These are phyloP conservation scores for Paecilomyces variotii DNA, from an alignment of 2,329 filamentous ascomycete species.

Conservation along the genomic window DNA sequence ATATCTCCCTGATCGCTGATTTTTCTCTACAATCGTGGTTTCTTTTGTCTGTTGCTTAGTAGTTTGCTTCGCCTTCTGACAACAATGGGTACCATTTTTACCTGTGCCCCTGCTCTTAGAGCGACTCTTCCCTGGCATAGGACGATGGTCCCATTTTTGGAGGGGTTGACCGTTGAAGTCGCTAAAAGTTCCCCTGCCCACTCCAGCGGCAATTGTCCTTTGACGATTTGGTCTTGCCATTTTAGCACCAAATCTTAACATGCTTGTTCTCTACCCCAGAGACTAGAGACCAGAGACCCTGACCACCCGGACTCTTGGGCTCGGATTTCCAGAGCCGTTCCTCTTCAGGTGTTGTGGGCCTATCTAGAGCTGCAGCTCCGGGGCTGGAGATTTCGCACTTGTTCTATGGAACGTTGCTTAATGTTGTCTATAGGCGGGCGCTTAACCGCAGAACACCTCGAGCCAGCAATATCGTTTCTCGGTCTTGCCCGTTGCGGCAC, in stretches of 20 bases:
- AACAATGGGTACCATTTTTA: neutral
- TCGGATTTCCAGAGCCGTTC: conserved; percentile 10
- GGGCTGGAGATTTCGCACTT: conserved; percentile 18
- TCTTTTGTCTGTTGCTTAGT: neutral
- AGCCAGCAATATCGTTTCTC: conserved; percentile 18
- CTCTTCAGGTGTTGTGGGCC: conserved; percentile 13
- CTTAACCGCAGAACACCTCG: conserved; percentile 31
- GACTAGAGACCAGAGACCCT: neutral
- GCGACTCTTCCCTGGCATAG: neutral
- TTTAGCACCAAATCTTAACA: neutral
- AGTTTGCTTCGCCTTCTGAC: neutral
- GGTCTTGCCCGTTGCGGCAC: conserved; percentile 21
- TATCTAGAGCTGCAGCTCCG: conserved; percentile 17
- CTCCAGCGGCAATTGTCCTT: neutral
- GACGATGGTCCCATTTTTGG: neutral
- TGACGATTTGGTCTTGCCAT: neutral
- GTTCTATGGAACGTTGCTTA: conserved; percentile 3
- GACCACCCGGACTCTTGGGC: neutral
- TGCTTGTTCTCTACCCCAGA: neutral
- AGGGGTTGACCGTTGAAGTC: neutral
- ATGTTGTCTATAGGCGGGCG: conserved; percentile 21
- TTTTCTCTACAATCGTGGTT: neutral
- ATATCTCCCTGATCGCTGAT: neutral
- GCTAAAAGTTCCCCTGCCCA: neutral
- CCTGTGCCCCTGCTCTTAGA: neutral